phyloP scores from a whole-genome alignment of 192 early-diverging fungal genomes.

The Kickxella alabastrina region DNA sequence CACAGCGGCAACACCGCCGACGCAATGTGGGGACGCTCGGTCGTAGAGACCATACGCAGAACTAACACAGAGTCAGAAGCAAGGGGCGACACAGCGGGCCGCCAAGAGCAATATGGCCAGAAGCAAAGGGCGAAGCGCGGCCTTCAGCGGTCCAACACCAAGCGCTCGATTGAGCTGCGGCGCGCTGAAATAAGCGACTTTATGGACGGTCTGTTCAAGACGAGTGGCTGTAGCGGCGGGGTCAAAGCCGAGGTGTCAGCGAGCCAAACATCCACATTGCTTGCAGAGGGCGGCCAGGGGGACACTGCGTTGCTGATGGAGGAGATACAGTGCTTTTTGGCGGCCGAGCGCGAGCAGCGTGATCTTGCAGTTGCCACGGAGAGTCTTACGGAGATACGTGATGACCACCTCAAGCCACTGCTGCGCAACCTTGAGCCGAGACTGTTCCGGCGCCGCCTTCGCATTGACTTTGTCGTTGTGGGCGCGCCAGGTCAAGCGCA shows the following conservation, averaged over 20 bases:
- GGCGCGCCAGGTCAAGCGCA: constrained; percentile 16
- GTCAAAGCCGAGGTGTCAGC: not conserved
- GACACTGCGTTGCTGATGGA: constrained; percentile 16
- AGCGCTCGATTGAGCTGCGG: constrained; percentile 48
- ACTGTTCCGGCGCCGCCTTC: constrained; percentile 47
- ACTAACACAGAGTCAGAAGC: not conserved
- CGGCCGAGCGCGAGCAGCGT: constrained; percentile 19
- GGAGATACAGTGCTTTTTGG: constrained; percentile 22
- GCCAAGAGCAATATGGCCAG: not conserved
- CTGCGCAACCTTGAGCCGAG: constrained; percentile 50
- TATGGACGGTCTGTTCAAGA: constrained; percentile 41
- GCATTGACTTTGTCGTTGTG: constrained; percentile 49
- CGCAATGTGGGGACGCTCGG: constrained; percentile 16
- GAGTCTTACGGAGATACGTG: constrained; percentile 49
- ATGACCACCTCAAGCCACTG: constrained; percentile 52
- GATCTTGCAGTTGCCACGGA: constrained; percentile 50
- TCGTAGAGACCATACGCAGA: not conserved
- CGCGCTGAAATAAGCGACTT: constrained; percentile 44
- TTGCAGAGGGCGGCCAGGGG: not conserved
- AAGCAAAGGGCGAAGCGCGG: constrained; percentile 24
- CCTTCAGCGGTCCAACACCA: constrained; percentile 39
- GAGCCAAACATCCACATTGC: not conserved
- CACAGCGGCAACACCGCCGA: constrained; percentile 16
- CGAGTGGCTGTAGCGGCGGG: not conserved
- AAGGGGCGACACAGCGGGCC: not conserved